Conservation (phyloP, 108 stramenopile species). For the Skeletonema menzelii region DNA sequence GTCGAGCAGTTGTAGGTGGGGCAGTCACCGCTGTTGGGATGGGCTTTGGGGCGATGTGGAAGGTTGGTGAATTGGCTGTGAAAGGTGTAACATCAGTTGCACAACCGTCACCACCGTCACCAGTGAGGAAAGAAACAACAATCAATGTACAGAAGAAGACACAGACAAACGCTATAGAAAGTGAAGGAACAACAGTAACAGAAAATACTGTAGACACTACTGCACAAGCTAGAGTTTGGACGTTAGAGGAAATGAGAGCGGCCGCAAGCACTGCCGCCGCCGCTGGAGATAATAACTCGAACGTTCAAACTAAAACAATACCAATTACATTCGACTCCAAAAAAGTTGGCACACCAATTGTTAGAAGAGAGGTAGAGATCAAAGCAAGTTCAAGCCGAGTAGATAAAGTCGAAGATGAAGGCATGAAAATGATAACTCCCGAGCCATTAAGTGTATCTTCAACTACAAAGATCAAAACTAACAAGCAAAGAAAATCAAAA, state of each 20-base stretch:
- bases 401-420: neutral
- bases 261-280: neutral
- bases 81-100: neutral
- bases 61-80: conserved; percentile 26
- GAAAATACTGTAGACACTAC: neutral
- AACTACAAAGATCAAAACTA: neutral
- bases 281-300: neutral
- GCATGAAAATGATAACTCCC: neutral
- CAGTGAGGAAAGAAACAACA: neutral
- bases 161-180: neutral
- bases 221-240: neutral
- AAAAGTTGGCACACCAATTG: neutral
- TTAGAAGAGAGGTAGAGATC: neutral
- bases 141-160: neutral
- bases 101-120: neutral
- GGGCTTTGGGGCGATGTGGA: conserved; percentile 48
- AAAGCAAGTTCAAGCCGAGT: neutral
- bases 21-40: conserved; percentile 50
- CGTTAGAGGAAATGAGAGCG: neutral
- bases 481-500: neutral
- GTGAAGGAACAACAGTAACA: neutral
- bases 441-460: neutral
- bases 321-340: neutral
- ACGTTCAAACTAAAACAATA: neutral
- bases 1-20: conserved; percentile 51